Base-by-base conservation (phyloP, 139 green algal species). In the Parachlorella kessleri region DNA sequence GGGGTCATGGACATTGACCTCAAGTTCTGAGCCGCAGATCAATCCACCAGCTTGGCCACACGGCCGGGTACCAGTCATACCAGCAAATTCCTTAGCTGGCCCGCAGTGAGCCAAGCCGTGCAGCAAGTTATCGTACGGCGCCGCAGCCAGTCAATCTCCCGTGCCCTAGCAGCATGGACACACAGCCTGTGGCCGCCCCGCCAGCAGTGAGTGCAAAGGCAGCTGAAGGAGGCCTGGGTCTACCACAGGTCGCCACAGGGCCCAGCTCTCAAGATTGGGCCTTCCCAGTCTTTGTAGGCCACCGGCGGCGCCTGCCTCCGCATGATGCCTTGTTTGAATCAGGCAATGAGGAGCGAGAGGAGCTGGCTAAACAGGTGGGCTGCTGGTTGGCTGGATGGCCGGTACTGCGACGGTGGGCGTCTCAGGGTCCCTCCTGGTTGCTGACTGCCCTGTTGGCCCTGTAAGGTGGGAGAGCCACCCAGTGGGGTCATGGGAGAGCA, bases 261-360 rank as follows among this genome's bases (percentile, higher is more conserved):
- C n/a, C n/a, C n/a, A n/a, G n/a, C n/a, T n/a, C n/a, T n/a, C n/a
- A n/a, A 18, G 48, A 59, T 28, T 83, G 78, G 78, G n/a, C 39
- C 32, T 77, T 85, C 6, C 80, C 80, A 4, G 39, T 72, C 6
- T 85, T 77, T 69, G 70, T 84, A 5, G 81, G 81, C n/a, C 63
- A 67, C 48, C 68, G 75, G 9, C 59, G 81, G 9, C 63, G 70
- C 30, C 70, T 85, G 48, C 41, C 59, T 0, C 81, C 81, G 18
- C 48, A 70, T 32, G 59, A 83, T 4, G 26, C 30, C 21, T 42
- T 88, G 9, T 88, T 88, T 42, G 73, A 83, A 21, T 6, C 30
- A 3, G 83, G 70, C 69, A 79, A 88, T 55, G 14, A 73, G 0
- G 70, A 77, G 70, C 38, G 77, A 3, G 70, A 87, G 77, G 28